Base-by-base conservation (phyloP, 306 rosid species). In the Arachis hypogaea region DNA sequence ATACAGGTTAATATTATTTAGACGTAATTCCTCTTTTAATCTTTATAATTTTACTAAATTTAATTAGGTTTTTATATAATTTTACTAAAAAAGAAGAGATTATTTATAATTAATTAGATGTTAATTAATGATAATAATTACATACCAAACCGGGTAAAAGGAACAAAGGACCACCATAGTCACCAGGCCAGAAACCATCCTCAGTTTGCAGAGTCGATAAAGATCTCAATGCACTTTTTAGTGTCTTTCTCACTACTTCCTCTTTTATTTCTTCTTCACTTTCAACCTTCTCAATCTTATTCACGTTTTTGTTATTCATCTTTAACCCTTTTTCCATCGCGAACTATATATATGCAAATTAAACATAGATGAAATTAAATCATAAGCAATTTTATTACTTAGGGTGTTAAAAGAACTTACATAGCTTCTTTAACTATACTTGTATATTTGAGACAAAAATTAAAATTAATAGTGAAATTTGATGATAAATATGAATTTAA, bases 131-230 rank as follows among this genome's bases (percentile, higher is more conserved):
- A 33, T 33, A 33, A 33, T 33, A 33, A 33, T 47, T 85, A 22
- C 28, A 22, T 22, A 89, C 97, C 88, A 89, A 76, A 63, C 83
- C 86, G 44, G 96, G 96, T 11, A 92, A 69, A 79, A 87, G 91
- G 80, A 92, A 92, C 85, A 89, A 43, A 42, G 96, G 90, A n/a
- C 97, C 97, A 0, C 86, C 93, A 50, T 83, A 85, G 74, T 92
- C 97, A 73, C 81, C 84, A 0, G 97, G 91, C 97, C 97, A 89
- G 75, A 89, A 89, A 7, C 97, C 97, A 83, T 92, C 83, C 0
- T 83, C 70, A 18, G 85, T 7, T 14, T 89, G 97, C 14, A 92
- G 40, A 9, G 71, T 82, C 22, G 93, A 87, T 68, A 75, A 82
- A 71, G 79, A 73, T 41, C 80, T 84, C 72, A 92, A 61, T 2